These are phyloP conservation scores for Raphanus sativus DNA, from an alignment of 345 rosid genomes.

Conservation along the genomic window DNA sequence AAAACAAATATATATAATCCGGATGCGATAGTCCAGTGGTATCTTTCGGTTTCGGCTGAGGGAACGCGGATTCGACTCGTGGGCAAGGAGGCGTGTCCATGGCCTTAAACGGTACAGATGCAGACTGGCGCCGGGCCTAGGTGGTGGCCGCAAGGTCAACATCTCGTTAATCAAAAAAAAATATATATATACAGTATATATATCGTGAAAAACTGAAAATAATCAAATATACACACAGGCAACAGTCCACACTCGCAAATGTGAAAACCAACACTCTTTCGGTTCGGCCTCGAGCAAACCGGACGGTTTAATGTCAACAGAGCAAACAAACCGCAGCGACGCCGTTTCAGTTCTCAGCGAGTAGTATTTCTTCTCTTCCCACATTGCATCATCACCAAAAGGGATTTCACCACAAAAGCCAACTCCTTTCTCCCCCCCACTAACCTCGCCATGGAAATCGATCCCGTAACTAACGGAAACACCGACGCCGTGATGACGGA, in stretches of 20 bases:
- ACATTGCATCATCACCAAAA: background rate
- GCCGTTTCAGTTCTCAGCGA: background rate
- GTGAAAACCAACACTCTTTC: background rate
- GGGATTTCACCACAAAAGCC: background rate
- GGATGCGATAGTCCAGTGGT: too few relatives aligned
- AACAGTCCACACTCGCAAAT: background rate
- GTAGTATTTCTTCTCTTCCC: background rate
- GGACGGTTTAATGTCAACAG: background rate
- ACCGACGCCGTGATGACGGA: slow-evolving; percentile 36
- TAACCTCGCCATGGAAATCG: slow-evolving; percentile 49
- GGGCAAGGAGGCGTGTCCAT: too few relatives aligned
- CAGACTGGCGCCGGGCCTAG: too few relatives aligned
- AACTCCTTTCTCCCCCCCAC: background rate
- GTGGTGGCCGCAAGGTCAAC: too few relatives aligned
- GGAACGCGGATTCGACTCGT: too few relatives aligned
- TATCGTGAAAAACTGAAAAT: too few relatives aligned
- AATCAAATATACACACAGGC: background rate
- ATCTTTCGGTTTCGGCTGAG: too few relatives aligned
- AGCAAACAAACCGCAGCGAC: background rate
- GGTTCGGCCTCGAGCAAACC: background rate
- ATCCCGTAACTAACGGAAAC: slow-evolving; percentile 50
- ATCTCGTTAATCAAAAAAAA: too few relatives aligned
- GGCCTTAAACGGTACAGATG: too few relatives aligned
- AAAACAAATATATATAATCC: too few relatives aligned
- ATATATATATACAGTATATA: too few relatives aligned